Conservation (phyloP, 179 eudicot genomes). For the Beta corolliflora region DNA sequence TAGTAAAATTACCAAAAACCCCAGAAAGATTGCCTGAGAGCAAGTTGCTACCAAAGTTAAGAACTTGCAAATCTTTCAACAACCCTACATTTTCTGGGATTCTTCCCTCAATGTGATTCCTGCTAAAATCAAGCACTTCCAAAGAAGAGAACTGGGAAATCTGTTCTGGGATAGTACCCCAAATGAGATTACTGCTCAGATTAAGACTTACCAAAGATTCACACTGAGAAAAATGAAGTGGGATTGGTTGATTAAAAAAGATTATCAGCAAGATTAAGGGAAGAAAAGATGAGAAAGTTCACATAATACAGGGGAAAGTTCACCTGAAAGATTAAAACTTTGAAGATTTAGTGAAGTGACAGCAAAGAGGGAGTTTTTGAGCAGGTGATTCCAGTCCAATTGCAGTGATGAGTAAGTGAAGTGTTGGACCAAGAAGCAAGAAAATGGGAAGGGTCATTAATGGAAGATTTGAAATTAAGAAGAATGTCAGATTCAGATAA, state of each 20-base stretch:
- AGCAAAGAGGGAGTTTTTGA: constrained; percentile 35
- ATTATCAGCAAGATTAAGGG: constrained; percentile 75
- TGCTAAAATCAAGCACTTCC: constrained; percentile 68
- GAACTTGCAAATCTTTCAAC: constrained; percentile 50
- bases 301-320: constrained; percentile 65
- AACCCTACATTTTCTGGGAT: constrained; percentile 70
- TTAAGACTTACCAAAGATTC: constrained; percentile 55
- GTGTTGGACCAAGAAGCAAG: constrained; percentile 73
- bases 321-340: constrained; percentile 78
- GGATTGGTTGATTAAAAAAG: constrained; percentile 75
- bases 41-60: constrained; percentile 70
- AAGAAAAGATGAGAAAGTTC: constrained; percentile 43
- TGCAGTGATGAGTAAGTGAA: constrained; percentile 51
- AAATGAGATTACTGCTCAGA: constrained; percentile 73
- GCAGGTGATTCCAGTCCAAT: constrained; percentile 81
- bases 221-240: constrained; percentile 77
- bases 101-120: constrained; percentile 64
- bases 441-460: constrained; percentile 57
- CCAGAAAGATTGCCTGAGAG: constrained; percentile 62
- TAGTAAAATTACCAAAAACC: constrained; percentile 63
- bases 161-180: constrained; percentile 88
- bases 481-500: constrained; percentile 62
- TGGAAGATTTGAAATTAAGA: constrained; percentile 67
- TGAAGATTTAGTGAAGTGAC: constrained; percentile 59
- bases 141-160: constrained; percentile 66